Evolutionary conservation across 306 rosid species (phyloP).

Genomic region (Notholithocarpus densiflorus): DNA sequence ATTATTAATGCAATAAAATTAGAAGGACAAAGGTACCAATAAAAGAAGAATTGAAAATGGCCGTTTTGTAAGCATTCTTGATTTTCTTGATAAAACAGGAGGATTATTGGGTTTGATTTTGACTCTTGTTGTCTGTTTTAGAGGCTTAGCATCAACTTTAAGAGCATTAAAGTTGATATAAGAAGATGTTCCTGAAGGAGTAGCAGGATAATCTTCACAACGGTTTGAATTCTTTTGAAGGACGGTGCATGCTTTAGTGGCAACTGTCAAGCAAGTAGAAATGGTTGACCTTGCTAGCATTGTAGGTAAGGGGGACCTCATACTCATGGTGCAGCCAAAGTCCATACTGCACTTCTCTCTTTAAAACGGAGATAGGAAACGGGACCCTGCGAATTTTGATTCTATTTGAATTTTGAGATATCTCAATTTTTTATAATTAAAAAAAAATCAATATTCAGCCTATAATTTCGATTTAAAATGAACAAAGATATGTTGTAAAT

Average conservation of each 20-base stretch:
- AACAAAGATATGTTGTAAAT: too few species aligned
- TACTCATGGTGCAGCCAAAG: slow-evolving; percentile 2
- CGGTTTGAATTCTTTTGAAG: background rate
- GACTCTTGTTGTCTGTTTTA: background rate
- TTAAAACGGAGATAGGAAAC: background rate
- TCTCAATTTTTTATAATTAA: too few species aligned
- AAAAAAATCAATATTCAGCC: too few species aligned
- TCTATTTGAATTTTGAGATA: background rate
- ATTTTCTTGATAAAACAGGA: background rate
- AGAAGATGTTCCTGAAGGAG: background rate
- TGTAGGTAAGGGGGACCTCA: slow-evolving; percentile 18
- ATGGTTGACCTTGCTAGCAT: slow-evolving; percentile 34
- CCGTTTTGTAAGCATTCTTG: background rate
- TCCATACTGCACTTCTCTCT: slow-evolving; percentile 14
- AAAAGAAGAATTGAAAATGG: background rate
- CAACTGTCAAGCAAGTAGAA: slow-evolving; percentile 8
- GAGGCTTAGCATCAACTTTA: too few species aligned
- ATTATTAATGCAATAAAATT: background rate
- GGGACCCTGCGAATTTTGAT: background rate
- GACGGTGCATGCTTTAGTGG: background rate
- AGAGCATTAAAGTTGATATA: too few species aligned
- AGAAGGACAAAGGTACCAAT: background rate
- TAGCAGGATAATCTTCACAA: background rate
- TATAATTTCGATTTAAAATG: too few species aligned
- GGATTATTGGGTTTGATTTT: background rate